These are phyloP conservation scores for Phytopythium boreale DNA, from an alignment of 352 stramenopile genomes.

Conservation along the genomic window DNA sequence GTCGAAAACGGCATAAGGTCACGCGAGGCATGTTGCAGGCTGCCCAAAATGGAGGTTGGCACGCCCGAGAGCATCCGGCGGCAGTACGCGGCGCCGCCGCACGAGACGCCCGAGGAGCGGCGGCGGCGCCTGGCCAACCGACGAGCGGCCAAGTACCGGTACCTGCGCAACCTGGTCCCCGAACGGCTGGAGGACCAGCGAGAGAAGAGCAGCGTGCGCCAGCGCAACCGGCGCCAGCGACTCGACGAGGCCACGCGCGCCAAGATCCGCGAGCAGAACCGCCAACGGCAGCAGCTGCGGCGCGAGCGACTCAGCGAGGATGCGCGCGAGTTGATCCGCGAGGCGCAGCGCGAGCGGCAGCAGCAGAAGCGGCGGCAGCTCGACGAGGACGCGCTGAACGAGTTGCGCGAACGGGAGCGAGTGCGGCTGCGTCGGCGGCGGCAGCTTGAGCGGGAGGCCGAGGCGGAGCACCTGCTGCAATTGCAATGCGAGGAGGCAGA, in stretches of 20 bases:
- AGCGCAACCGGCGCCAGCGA: slow-evolving; percentile 41
- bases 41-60: slow-evolving; percentile 14
- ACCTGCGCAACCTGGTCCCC: slow-evolving; percentile 23
- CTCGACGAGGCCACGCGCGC: slow-evolving; percentile 35
- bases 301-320: slow-evolving; percentile 40
- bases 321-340: slow-evolving; percentile 28
- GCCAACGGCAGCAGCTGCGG: slow-evolving; percentile 47
- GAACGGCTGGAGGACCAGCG: slow-evolving; percentile 25
- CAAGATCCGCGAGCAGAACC: slow-evolving; percentile 59
- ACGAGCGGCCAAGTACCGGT: slow-evolving; percentile 68
- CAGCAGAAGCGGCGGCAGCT: slow-evolving; percentile 37
- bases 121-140: slow-evolving; percentile 51
- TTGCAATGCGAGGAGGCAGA: too few species aligned
- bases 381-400: slow-evolving; percentile 33
- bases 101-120: slow-evolving; percentile 46
- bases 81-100: slow-evolving; percentile 39
- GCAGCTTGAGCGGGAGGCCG: slow-evolving; percentile 15
- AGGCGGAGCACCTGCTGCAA: background rate
- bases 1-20: too few species aligned
- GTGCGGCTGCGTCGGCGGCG: slow-evolving; percentile 39
- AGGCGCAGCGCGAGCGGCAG: slow-evolving; percentile 44
- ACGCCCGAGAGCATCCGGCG: slow-evolving; percentile 49
- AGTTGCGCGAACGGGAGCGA: slow-evolving; percentile 43
- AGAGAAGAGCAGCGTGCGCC: slow-evolving; percentile 37
- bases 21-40: too few species aligned